phyloP scores from a whole-genome alignment of 371 early-diverging fungal species.

The Phascolomyces articulosus region DNA sequence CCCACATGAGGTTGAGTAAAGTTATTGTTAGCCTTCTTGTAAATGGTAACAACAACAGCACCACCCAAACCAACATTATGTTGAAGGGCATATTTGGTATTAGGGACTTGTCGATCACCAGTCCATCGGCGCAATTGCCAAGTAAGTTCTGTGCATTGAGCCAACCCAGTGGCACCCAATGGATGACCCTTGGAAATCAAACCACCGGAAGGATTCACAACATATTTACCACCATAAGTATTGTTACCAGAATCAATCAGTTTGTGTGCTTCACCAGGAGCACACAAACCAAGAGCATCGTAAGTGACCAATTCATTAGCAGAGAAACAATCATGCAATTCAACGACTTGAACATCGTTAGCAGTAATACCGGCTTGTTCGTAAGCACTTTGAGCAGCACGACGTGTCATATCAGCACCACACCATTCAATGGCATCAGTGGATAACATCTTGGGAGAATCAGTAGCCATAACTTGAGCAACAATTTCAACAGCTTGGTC shows the following conservation, averaged over 20 bases:
- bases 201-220: too few relatives aligned
- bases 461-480: conserved; percentile 77
- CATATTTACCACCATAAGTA: too few relatives aligned
- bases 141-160: conserved; percentile 72
- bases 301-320: conserved; percentile 81
- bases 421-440: conserved; percentile 68
- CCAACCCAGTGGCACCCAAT: too few relatives aligned
- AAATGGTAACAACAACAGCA: conserved; percentile 75
- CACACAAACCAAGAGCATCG: conserved; percentile 72
- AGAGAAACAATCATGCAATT: conserved; percentile 85
- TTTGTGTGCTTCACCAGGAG: conserved; percentile 68
- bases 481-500: conserved; percentile 75
- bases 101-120: conserved; percentile 74
- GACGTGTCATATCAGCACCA: conserved; percentile 75
- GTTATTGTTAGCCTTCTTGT: conserved; percentile 56
- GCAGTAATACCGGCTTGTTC: conserved; percentile 62
- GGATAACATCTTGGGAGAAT: conserved; percentile 64
- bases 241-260: conserved; percentile 59
- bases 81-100: conserved; percentile 71
- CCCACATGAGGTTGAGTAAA: conserved; percentile 58
- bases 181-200: too few relatives aligned
- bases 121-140: conserved; percentile 77
- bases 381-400: conserved; percentile 62
- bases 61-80: conserved; percentile 88
- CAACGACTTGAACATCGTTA: conserved; percentile 71